Evolutionary conservation across 2,329 filamentous ascomycete species (phyloP).

Genomic region (Cryphonectria naterciae): DNA sequence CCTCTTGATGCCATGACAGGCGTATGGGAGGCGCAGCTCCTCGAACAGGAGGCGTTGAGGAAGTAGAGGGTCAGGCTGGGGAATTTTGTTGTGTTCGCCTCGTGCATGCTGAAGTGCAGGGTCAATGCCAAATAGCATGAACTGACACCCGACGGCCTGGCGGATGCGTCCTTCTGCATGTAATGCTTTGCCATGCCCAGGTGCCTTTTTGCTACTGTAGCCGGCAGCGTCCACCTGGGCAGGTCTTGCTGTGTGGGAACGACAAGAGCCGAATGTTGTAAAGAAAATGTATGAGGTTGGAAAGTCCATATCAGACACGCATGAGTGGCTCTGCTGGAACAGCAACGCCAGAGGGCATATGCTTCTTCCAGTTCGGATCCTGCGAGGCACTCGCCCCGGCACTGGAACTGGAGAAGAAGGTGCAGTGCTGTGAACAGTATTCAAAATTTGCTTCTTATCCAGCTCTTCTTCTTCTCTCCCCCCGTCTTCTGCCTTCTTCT

Average conservation of each 20-base stretch:
- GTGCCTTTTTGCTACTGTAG: background rate
- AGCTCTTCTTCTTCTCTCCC: background rate
- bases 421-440: background rate
- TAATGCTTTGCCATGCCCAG: background rate
- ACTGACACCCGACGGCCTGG: background rate
- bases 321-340: background rate
- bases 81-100: background rate
- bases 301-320: background rate
- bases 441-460: background rate
- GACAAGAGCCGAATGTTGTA: too few relatives aligned
- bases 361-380: background rate
- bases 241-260: background rate
- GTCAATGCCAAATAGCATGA: background rate
- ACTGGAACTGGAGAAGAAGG: background rate
- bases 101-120: slow-evolving; percentile 1
- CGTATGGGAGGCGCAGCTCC: background rate
- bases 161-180: background rate
- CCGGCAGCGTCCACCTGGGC: background rate
- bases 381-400: background rate
- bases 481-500: background rate
- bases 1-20: background rate
- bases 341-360: background rate
- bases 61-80: background rate
- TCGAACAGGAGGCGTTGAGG: background rate
- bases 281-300: background rate